A percentile compares a stretch with the other conserved stretches of the same genome.
Conservation (phyloP, 495 filamentous ascomycete genomes). For the Apiosordaria backusii region DNA sequence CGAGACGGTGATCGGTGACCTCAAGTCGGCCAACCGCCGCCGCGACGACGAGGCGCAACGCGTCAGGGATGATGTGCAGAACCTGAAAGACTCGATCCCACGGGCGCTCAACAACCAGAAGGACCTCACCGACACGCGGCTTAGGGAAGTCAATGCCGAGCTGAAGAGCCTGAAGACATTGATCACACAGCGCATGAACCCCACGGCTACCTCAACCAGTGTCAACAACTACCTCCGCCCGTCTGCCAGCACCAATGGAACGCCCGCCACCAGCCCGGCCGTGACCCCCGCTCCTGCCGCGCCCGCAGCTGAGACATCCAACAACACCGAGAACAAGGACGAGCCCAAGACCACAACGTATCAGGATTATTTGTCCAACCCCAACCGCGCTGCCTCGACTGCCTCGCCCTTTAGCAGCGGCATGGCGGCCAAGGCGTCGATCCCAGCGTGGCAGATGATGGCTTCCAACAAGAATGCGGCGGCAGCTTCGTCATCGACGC, state of each 20-base stretch:
- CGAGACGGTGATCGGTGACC: conserved; percentile 71
- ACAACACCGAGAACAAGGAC: conserved; percentile 25
- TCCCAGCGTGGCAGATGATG: conserved; percentile 87
- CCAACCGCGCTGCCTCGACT: conserved; percentile 20
- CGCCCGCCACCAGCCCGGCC: conserved; percentile 22
- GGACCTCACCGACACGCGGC: conserved; percentile 70
- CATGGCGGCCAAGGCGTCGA: conserved; percentile 58
- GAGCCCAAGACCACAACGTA: conserved; percentile 37
- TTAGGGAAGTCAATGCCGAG: conserved; percentile 83
- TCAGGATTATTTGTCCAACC: conserved; percentile 32
- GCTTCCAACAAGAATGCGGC: conserved; percentile 49
- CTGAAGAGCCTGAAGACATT: conserved; percentile 89
- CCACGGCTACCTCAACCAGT: conserved; percentile 37
- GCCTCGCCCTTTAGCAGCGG: conserved; percentile 40
- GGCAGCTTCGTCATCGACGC: conserved; percentile 24
- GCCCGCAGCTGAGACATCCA: conserved; percentile 27
- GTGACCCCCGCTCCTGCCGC: conserved; percentile 33
- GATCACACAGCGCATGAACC: conserved; percentile 72
- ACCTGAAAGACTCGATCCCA: conserved; percentile 78
- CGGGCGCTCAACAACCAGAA: conserved; percentile 84
- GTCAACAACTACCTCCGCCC: conserved; percentile 38
- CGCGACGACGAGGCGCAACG: conserved; percentile 82
- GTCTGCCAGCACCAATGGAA: conserved; percentile 32
- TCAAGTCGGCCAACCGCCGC: conserved; percentile 72
- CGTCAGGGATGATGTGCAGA: conserved; percentile 80